A percentile compares a stretch with the other conserved stretches of the same genome.
Evolutionary conservation across 176 grass and related monocot genomes (phyloP).

Genomic region (Puccinellia tenuiflora): DNA sequence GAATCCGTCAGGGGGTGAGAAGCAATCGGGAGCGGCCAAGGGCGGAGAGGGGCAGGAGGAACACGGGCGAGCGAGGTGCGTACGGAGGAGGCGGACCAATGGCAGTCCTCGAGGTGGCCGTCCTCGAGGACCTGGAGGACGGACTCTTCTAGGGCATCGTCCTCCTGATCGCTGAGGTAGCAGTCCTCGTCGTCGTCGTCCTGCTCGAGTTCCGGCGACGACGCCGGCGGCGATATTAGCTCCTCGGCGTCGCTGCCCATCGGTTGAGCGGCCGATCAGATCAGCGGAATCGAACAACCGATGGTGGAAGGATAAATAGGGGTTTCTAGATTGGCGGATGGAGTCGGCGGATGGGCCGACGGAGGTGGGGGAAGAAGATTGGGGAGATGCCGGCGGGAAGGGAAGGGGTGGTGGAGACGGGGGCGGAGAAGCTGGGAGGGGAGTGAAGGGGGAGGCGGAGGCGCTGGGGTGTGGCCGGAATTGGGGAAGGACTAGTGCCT

Average conservation of each 20-base stretch:
- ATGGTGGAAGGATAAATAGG: not conserved
- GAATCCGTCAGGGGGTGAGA: constrained; percentile 23
- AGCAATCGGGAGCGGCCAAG: not conserved
- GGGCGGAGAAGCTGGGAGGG: not conserved
- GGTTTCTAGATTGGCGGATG: constrained; percentile 11
- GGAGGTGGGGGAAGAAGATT: not conserved
- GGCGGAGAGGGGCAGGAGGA: not conserved
- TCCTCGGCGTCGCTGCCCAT: constrained; percentile 46
- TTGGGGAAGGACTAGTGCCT: constrained; percentile 7
- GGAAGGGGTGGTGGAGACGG: not conserved
- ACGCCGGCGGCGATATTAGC: constrained; percentile 17
- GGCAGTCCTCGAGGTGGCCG: constrained; percentile 62
- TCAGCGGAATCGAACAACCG: constrained; percentile 31
- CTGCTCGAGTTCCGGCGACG: constrained; percentile 55
- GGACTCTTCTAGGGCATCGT: constrained; percentile 66
- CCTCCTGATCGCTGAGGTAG: constrained; percentile 83
- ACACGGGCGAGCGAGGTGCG: not conserved
- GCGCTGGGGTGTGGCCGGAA: constrained; percentile 24
- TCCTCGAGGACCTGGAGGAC: constrained; percentile 73
- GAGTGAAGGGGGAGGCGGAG: not conserved
- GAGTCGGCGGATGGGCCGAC: not conserved
- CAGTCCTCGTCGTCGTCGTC: constrained; percentile 68
- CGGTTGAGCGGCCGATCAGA: constrained; percentile 24
- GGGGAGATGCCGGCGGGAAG: not conserved
- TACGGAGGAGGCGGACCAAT: constrained; percentile 70